A percentile compares a stretch with the other conserved stretches of the same genome.
Conservation (phyloP, 345 rosid species). For the Eucalyptus guilfoylei region DNA sequence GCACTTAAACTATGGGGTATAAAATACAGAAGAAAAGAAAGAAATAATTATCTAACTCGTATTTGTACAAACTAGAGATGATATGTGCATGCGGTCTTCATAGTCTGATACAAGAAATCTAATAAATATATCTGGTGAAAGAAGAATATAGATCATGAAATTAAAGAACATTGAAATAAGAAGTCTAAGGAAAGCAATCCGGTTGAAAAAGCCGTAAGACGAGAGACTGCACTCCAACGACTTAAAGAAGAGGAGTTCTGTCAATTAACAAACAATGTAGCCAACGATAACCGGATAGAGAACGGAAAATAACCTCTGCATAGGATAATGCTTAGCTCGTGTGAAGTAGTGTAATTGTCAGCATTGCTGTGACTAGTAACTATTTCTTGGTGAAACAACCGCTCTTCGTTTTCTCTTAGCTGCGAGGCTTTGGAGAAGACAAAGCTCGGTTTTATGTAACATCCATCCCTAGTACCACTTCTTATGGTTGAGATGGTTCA, state of each 20-base stretch:
- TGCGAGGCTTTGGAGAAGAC: neutral
- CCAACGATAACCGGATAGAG: neutral
- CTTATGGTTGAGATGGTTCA: neutral
- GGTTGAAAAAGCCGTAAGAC: neutral
- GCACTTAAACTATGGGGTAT: neutral
- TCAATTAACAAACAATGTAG: neutral
- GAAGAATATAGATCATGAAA: neutral
- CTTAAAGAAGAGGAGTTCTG: neutral
- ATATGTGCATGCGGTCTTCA: neutral
- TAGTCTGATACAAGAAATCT: neutral
- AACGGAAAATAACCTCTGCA: neutral
- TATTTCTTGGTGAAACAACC: neutral
- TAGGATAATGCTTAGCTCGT: neutral
- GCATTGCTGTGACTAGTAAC: neutral
- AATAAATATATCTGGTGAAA: neutral
- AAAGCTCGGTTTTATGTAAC: neutral
- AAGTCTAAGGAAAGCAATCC: neutral
- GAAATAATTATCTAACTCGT: neutral
- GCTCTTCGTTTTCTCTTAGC: neutral
- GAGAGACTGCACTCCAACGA: neutral
- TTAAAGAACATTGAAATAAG: neutral
- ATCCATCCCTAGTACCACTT: neutral
- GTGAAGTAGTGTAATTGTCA: neutral
- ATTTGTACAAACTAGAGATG: neutral
- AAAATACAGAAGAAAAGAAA: neutral